Base-by-base conservation (phyloP, 176 grass and related monocot genomes). In the Tillandsia leiboldiana region DNA sequence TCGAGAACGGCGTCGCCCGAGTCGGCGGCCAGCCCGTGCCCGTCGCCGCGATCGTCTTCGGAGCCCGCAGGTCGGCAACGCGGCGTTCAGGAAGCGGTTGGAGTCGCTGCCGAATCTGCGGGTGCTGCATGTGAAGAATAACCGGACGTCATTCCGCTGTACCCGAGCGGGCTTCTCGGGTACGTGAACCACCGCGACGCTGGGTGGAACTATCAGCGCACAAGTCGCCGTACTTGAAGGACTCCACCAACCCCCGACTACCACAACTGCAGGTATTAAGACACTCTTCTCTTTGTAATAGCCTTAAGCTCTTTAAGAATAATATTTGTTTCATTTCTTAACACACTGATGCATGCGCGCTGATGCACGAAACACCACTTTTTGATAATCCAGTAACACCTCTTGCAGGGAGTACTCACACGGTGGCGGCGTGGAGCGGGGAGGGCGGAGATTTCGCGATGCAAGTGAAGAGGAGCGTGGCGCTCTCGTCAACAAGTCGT, bases 401-500 rank as follows among this genome's bases (percentile, higher is more conserved):
- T 42, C 33, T 42, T 6, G 73, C 93, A 96, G 79, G 92, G 86
- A 13, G 91, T 91, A 50, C 81, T 96, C 88, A 91, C 54, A 80
- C 74, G 13, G 85, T 91, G 73, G 91, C 85, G 0, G 91, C 85
- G 0, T 96, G 88, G 88, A 84, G 76, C 10, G 83, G 91, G 1
- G 59, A 91, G 71, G 74, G 84, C 23, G 72, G 51, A 12, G 85
- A 83, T 76, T 96, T 96, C 69, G 71, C 88, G 72, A 71, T 91
- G 51, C 76, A 91, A 73, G 91, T 96, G 88, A 70, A 70, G 3
- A 79, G 88, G 53, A 86, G 91, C 82, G 17, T 91, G 47, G 88
- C 88, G 53, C n/a, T n/a, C 75, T 96, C 58, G 91, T 96, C 26
- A 96, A 96, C 78, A 96, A 96, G 75, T 96, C 88, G 9, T 82